Evolutionary conservation across 345 rosid species (phyloP).

Genomic region (Excoecaria cochinchinensis): DNA sequence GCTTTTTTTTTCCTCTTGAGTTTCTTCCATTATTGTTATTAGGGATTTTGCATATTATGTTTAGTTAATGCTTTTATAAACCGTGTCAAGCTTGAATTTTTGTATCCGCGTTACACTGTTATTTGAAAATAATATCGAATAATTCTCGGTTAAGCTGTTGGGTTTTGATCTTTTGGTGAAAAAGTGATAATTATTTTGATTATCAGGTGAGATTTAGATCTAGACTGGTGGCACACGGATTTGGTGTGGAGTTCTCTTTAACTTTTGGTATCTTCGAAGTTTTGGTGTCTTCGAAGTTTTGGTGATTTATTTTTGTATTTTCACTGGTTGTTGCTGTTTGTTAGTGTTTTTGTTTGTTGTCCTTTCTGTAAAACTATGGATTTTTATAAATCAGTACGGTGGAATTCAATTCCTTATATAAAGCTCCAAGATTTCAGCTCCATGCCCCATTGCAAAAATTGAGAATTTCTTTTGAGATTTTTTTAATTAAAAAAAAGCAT

Average conservation of each 20-base stretch:
- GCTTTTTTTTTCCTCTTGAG: too few relatives aligned
- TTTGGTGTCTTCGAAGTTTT: constrained; percentile 34
- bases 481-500: not conserved
- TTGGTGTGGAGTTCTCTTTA: constrained; percentile 35
- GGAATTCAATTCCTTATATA: constrained; percentile 24
- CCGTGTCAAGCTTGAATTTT: not conserved
- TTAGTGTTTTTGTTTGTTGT: not conserved
- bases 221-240: constrained; percentile 24
- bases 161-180: not conserved
- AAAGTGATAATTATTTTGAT: not conserved
- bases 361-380: not conserved
- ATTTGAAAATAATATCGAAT: too few relatives aligned
- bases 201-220: constrained; percentile 39
- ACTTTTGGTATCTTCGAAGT: too few relatives aligned
- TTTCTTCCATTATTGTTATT: too few relatives aligned
- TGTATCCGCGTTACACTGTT: not conserved
- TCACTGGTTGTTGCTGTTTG: constrained; percentile 36
- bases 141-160: not conserved
- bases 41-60: too few relatives aligned
- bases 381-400: not conserved
- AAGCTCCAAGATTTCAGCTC: constrained; percentile 17
- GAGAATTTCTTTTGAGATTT: not conserved
- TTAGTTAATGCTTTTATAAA: too few relatives aligned
- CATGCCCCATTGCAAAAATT: not conserved
- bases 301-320: not conserved